A percentile compares a stretch with the other conserved stretches of the same genome.
Conservation (phyloP, 1,284 basidiomycete species). For the Ganoderma meredithae region DNA sequence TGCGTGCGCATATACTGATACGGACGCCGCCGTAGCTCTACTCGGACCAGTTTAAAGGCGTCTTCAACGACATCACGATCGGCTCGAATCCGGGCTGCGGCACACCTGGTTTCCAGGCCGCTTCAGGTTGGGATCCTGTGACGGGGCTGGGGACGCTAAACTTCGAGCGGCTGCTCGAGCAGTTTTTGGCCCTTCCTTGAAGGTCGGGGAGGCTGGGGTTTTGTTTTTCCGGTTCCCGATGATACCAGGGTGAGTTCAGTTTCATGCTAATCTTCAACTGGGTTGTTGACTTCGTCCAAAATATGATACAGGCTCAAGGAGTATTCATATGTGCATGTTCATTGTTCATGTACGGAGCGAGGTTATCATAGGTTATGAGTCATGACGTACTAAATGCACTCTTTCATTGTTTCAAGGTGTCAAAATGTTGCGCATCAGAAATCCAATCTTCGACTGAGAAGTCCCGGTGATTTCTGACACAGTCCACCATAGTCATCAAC, state of each 20-base stretch:
- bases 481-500: neutral
- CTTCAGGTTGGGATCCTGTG: slow-evolving; percentile 47
- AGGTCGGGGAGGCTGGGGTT: neutral
- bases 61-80: slow-evolving; percentile 51
- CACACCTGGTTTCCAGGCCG: slow-evolving; percentile 43
- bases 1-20: neutral
- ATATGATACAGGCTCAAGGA: no score
- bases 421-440: neutral
- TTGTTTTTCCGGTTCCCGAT: no score
- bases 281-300: no score
- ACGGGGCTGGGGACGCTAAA: slow-evolving; percentile 40
- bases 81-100: slow-evolving; percentile 51
- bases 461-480: neutral
- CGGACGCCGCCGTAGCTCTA: slow-evolving; percentile 37
- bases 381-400: no score
- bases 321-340: no score
- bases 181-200: slow-evolving; percentile 24
- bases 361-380: no score
- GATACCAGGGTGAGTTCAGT: no score
- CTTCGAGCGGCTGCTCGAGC: slow-evolving; percentile 29
- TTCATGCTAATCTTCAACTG: no score
- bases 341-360: no score
- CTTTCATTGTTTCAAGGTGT: no score
- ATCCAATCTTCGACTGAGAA: neutral
- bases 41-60: slow-evolving; percentile 30